Percentiles rank a stretch among this genome's conserved stretches.
phyloP scores from a whole-genome alignment of 208 protist genomes.

The Leishmania braziliensis region DNA sequence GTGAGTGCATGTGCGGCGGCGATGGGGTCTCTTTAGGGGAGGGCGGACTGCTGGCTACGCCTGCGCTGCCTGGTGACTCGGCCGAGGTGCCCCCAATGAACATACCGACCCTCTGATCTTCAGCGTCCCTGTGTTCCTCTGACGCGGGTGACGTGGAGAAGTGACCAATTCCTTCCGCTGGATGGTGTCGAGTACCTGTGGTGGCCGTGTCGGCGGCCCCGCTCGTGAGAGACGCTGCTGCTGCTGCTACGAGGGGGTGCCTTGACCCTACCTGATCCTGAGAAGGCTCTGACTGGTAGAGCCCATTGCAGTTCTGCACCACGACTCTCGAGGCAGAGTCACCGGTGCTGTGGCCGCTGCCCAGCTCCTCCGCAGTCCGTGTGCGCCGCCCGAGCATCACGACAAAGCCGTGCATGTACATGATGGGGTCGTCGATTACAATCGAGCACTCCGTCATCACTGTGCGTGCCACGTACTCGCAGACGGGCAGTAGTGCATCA shows the following conservation, averaged over 20 bases:
- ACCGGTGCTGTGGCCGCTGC: neutral
- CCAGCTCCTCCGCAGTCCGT: slow-evolving; percentile 11
- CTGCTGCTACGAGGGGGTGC: neutral
- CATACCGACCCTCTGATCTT: neutral
- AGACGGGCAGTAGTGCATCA: slow-evolving; percentile 25
- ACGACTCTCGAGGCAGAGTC: neutral
- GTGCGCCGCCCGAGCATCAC: slow-evolving; percentile 33
- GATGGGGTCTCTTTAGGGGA: neutral
- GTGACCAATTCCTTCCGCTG: neutral
- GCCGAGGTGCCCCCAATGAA: neutral
- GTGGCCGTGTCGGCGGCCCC: neutral
- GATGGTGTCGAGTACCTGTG: neutral
- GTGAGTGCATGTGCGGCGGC: neutral
- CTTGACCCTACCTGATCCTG: neutral
- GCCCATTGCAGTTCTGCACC: neutral
- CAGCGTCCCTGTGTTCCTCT: neutral
- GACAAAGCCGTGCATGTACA: slow-evolving; percentile 33
- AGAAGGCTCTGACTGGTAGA: neutral
- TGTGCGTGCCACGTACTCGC: slow-evolving; percentile 33
- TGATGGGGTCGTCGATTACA: slow-evolving; percentile 30
- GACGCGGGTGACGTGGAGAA: neutral
- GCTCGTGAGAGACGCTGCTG: slow-evolving; percentile 3
- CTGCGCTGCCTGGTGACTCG: neutral
- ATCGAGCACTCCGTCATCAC: slow-evolving; percentile 32
- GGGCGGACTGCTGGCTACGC: neutral